Base-by-base conservation (phyloP, 148 eudicot genomes). In the Camellia lanceoleosa region DNA sequence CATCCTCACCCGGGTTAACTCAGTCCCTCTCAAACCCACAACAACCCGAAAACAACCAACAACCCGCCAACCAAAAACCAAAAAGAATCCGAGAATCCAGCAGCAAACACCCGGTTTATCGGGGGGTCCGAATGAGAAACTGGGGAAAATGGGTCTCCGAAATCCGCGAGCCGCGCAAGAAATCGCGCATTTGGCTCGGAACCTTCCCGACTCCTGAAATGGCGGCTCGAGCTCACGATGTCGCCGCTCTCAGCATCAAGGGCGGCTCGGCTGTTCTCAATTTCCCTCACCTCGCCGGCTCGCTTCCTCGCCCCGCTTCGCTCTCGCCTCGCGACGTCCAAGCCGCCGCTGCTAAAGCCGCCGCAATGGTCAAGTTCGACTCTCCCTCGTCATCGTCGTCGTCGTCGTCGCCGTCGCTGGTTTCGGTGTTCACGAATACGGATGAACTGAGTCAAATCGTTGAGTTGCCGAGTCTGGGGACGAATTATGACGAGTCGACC, bases 91-190 rank as follows among this genome's bases (percentile, higher is more conserved):
- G 70, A 56, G 80, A 80, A 61, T 63, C 19, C 15, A 65, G 82
- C 68, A 84, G 79, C 56, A 73, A 82, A 11, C 93, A 92, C 84
- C 96, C 94, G 63, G 87, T 89, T 1, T 94, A 90, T 83, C 86
- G 94, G 1, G 96, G 98, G 8, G 96, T 94, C 74, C 86, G 98
- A 62, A 92, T 89, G 94, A 78, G 98, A 13, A 85, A 85, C 54
- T 93, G 98, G 98, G 98, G 98, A 3, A 93, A 92, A 87, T 93
- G 98, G 98, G 98, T 93, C 11, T 94, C 98, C 4, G 97, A 94
- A 86, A 94, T 94, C 55, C 89, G 98, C 0, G 90, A 94, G 66
- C 98, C 98, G 0, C 72, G 88, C 18, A 94, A 92, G 76, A 92
- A 94, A 70, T 92, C 96, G 12, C 93, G 98, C 9, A 94, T 94